These are phyloP conservation scores for Cercophora samala DNA, from an alignment of 495 filamentous ascomycete genomes.

Conservation along the genomic window DNA sequence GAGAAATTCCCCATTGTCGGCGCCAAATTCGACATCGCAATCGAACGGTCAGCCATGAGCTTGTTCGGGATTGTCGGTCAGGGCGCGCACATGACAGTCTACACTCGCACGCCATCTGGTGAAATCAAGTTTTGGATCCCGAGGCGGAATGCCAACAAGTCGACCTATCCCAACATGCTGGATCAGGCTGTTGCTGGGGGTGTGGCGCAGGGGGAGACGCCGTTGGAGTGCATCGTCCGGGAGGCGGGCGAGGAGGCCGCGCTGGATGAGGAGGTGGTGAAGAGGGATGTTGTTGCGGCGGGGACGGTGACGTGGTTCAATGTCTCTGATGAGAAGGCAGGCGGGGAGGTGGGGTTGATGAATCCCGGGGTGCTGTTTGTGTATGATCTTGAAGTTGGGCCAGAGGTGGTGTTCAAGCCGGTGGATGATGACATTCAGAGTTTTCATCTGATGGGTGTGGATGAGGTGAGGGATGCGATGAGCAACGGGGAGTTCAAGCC, in stretches of 20 bases:
- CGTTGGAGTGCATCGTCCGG: constrained; percentile 50
- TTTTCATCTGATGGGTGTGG: constrained; percentile 47
- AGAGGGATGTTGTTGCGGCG: constrained; percentile 30
- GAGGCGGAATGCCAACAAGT: constrained; percentile 42
- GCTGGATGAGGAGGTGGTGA: constrained; percentile 34
- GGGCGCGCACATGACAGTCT: constrained; percentile 52
- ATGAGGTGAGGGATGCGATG: constrained; percentile 46
- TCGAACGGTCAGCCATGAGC: neutral
- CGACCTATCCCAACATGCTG: constrained; percentile 52
- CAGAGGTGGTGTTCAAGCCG: constrained; percentile 39
- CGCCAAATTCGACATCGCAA: neutral
- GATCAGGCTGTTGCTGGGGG: constrained; percentile 57
- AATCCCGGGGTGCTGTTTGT: constrained; percentile 47
- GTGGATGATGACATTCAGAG: constrained; percentile 52
- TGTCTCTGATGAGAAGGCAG: constrained; percentile 31
- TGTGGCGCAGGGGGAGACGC: constrained; percentile 39
- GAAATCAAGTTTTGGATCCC: constrained; percentile 52
- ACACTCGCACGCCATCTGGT: constrained; percentile 26
- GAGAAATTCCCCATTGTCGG: neutral
- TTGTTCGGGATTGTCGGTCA: constrained; percentile 51
- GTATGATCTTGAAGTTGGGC: constrained; percentile 48
- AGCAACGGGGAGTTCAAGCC: constrained; percentile 51
- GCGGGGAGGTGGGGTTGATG: constrained; percentile 53
- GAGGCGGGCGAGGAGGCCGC: constrained; percentile 56
- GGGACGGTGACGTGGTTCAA: constrained; percentile 44